Evolutionary conservation across 306 rosid genomes (phyloP), one percentile per base, ranked within the genome.

Genomic region (Oemleria cerasiformis): DNA sequence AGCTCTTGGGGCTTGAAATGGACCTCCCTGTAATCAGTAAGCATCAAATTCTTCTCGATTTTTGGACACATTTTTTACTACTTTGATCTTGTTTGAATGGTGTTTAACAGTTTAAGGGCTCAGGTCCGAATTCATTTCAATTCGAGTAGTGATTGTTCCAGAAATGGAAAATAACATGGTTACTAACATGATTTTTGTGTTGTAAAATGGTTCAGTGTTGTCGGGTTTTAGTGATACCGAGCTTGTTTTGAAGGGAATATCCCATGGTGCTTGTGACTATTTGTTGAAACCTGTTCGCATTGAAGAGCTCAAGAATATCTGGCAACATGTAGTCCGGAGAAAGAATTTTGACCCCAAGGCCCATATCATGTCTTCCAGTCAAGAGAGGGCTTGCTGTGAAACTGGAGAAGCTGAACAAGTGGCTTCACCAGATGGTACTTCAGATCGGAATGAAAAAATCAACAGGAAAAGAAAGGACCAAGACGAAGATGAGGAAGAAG

Each of bases 1-100:
- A 88, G 81, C 82, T 59, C 14, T 84, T 90, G 71, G 97, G 90
- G 68, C 96, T 85, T 67, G 98, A 90, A 70, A 92, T 86, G 97
- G 96, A 92, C 86, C 82, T 92, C 42, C 96, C 98, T 41, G 91
- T 92, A 36, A 90, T 92, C 42, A 92, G 96, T 92, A 85, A 85
- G 95, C 75, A 65, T 70, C 60, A 57, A 53, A 44, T 61, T 61
- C 25, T 44, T 59, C 72, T 75, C 65, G 23, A 51, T 43, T 62
- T 71, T 57, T 9, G 17, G 40, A 39, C 36, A 61, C 14, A 23
- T 8, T 23, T 12, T 23, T 19, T 25, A 53, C 58, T 41, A 45
- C 50, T 50, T 45, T 65, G n/a, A 11, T 68, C 64, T 60, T 68
- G 48, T 73, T 71, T 55, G 30, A 17, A n/a, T 60, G 19, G 19